A percentile compares a stretch with the other conserved stretches of the same genome.
Evolutionary conservation across 2,329 filamentous ascomycete genomes (phyloP).

Genomic region (Hypoxylon sp.): DNA sequence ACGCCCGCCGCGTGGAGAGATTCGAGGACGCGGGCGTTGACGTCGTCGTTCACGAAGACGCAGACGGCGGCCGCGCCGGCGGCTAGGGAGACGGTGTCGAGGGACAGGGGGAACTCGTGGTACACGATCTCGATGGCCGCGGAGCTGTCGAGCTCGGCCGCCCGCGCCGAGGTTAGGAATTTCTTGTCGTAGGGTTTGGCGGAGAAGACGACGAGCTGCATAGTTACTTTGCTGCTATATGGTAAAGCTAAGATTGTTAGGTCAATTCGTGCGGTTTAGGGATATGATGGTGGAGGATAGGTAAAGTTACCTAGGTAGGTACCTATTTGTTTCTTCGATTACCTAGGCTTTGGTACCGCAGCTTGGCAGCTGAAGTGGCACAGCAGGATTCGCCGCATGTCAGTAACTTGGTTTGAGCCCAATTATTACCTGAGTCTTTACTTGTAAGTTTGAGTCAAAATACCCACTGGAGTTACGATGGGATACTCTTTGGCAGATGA

Average conservation of each 20-base stretch:
- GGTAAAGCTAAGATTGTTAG: not conserved
- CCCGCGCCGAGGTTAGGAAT: conserved; percentile 61
- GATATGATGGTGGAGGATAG: not conserved
- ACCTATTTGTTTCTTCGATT: conserved; percentile 3
- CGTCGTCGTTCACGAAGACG: conserved; percentile 75
- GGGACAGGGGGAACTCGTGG: conserved; percentile 68
- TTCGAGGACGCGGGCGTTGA: conserved; percentile 63
- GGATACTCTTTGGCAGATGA: not conserved
- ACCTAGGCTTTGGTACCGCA: conserved; percentile 5
- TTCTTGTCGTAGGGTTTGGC: conserved; percentile 72
- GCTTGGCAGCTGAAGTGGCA: conserved; percentile 33
- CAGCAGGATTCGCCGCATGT: not conserved
- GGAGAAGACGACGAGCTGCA: conserved; percentile 72
- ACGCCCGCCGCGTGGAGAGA: conserved; percentile 63
- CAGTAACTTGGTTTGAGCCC: too few relatives aligned
- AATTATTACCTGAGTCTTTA: too few relatives aligned
- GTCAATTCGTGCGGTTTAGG: not conserved
- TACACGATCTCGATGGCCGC: conserved; percentile 63
- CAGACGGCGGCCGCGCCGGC: conserved; percentile 68
- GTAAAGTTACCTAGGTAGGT: too few relatives aligned
- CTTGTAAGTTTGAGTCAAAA: not conserved
- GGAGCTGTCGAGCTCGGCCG: conserved; percentile 49
- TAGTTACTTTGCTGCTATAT: conserved; percentile 6
- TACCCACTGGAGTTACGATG: too few relatives aligned
- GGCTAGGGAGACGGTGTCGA: conserved; percentile 68